phyloP scores from a whole-genome alignment of 441 rosid genomes.

The Adansonia madagascariensis region DNA sequence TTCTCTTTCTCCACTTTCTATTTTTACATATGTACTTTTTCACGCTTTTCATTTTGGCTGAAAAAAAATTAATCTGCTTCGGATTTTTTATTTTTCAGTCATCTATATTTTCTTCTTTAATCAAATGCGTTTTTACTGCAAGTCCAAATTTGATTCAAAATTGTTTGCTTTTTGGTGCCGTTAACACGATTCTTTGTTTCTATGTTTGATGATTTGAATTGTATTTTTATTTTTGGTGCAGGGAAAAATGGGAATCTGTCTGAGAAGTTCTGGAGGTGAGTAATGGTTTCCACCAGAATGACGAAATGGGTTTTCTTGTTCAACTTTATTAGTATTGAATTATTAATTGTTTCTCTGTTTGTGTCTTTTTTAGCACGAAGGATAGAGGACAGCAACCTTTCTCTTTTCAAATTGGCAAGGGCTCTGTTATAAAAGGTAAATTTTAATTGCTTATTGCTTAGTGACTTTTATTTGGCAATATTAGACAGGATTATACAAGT shows the following conservation, averaged over 20 bases:
- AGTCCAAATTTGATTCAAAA: neutral
- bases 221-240: constrained; percentile 36
- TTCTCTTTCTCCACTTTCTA: neutral
- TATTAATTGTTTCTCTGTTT: constrained; percentile 11
- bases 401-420: constrained; percentile 78
- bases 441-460: neutral
- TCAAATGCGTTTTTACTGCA: neutral
- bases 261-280: constrained; percentile 93
- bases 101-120: neutral
- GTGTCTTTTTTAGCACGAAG: constrained; percentile 64
- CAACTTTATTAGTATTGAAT: neutral
- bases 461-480: no score
- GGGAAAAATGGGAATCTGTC: constrained; percentile 90
- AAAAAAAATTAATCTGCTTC: neutral
- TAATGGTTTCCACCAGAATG: neutral
- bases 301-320: neutral
- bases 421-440: constrained; percentile 82
- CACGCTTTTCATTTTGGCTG: neutral
- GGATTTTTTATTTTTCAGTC: neutral
- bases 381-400: constrained; percentile 82
- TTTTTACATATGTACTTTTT: neutral
- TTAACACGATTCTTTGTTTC: neutral
- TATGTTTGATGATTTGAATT: neutral
- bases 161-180: neutral
- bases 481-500: no score